Evolutionary conservation across 2,329 filamentous ascomycete species (phyloP).

Genomic region (Fragosphaeria purpurea): DNA sequence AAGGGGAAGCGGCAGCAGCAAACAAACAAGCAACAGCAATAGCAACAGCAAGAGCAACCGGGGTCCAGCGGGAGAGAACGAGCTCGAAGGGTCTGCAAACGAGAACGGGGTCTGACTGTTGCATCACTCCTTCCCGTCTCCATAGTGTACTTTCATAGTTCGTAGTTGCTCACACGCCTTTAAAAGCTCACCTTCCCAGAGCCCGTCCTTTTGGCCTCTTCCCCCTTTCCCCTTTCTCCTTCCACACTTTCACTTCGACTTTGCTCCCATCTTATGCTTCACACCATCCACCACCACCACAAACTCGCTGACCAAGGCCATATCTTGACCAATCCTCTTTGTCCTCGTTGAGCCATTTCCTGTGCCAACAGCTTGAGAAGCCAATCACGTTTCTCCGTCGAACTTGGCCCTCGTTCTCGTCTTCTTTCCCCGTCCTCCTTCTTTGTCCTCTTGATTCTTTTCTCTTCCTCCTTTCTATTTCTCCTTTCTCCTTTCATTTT

Average conservation of each 20-base stretch:
- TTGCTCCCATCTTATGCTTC: neutral
- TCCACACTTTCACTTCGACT: neutral
- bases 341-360: neutral
- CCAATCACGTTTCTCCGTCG: neutral
- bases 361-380: conserved; percentile 1
- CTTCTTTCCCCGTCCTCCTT: no score
- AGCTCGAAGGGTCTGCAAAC: no score
- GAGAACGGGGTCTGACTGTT: no score
- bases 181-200: no score
- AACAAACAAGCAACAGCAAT: neutral
- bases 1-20: neutral
- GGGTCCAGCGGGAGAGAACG: neutral
- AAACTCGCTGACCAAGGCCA: no score
- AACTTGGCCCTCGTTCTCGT: no score
- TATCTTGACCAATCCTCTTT: neutral
- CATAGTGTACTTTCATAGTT: neutral
- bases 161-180: neutral
- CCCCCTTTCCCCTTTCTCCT: conserved; percentile 1
- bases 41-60: neutral
- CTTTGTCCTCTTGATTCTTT: neutral
- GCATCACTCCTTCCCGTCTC: no score
- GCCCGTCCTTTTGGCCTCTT: neutral
- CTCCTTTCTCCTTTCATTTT: neutral
- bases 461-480: neutral
- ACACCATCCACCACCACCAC: neutral